Percentiles rank a stretch among this genome's conserved stretches.
Evolutionary conservation across 1,139 yeast species (phyloP).

Genomic region (Entelexis sorbosivorans): DNA sequence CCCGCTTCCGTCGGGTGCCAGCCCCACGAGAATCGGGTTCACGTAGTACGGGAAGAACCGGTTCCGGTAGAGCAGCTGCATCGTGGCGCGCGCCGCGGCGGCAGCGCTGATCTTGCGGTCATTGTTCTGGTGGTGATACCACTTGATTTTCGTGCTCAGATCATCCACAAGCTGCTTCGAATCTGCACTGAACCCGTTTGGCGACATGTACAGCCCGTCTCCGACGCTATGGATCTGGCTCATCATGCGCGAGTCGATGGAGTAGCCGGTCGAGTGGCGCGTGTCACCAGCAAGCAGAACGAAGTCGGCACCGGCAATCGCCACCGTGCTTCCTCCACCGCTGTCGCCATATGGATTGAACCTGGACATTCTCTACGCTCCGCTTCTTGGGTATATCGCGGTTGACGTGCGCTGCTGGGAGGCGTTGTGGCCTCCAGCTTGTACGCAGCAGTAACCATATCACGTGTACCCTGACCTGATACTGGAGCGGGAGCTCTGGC

Average conservation of each 20-base stretch:
- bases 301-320: constrained; percentile 95
- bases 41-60: constrained; percentile 96
- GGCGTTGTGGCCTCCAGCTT: constrained; percentile 1
- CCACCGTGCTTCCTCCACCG: constrained; percentile 94
- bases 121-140: constrained; percentile 89
- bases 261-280: constrained; percentile 87
- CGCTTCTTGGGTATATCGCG: background rate
- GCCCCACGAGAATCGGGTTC: constrained; percentile 86
- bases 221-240: constrained; percentile 87
- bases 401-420: background rate
- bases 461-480: background rate
- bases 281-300: constrained; percentile 98
- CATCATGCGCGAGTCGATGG: constrained; percentile 85
- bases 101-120: constrained; percentile 49
- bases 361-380: constrained; percentile 50
- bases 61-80: constrained; percentile 81
- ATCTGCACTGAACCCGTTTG: constrained; percentile 96
- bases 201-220: constrained; percentile 75
- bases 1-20: constrained; percentile 90
- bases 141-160: constrained; percentile 65
- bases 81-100: constrained; percentile 84
- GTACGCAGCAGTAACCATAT: background rate
- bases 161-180: constrained; percentile 74
- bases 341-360: constrained; percentile 86
- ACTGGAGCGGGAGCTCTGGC: too few species aligned